Evolutionary conservation across 495 filamentous ascomycete genomes (phyloP), one percentile per base, ranked within the genome.

Genomic region (Tirmania nivea): DNA sequence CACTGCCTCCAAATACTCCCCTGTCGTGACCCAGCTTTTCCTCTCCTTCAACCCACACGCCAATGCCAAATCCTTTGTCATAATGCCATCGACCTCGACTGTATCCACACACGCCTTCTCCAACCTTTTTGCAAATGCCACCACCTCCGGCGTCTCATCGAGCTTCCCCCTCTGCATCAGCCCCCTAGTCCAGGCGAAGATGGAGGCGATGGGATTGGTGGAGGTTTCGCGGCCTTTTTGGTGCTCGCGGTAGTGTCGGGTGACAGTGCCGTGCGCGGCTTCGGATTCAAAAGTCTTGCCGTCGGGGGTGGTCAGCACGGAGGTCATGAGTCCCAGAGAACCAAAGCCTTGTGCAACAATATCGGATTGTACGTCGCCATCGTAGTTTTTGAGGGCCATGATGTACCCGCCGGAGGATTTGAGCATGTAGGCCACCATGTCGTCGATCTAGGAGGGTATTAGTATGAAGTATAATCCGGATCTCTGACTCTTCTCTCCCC

Each of bases 391-490:
- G 64, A 97, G 75, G 55, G 90, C 90, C 76, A 97, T 97, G 67
- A 96, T 75, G 69, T 84, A 93, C 55, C 90, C 90, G 56, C 90
- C 62, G 61, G 57, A 86, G 61, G 81, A 79, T 79, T 97, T 97
- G 75, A 97, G 84, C 90, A 97, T 97, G 77, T 97, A 89, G 50
- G 90, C 90, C 54, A 97, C 90, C 90, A 97, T 97, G 71, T 97
- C 90, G 71, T 97, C 90, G 64, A 97, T 96, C 36, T 51, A 39
- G 21, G 34, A 5, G 21, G 45, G 39, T n/a, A 51, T 45, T 45
- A 50, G 5, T 0, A 6, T 50, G n/a, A n/a, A n/a, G n/a, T n/a
- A n/a, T n/a, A n/a, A n/a, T n/a, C n/a, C n/a, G n/a, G n/a, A n/a
- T n/a, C n/a, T n/a, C n/a, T n/a, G n/a, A n/a, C 48, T 21, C 8